Evolutionary conservation across 176 grass and related monocot species (phyloP), one percentile per base, ranked within the genome.

Genomic region (Avena sativa): DNA sequence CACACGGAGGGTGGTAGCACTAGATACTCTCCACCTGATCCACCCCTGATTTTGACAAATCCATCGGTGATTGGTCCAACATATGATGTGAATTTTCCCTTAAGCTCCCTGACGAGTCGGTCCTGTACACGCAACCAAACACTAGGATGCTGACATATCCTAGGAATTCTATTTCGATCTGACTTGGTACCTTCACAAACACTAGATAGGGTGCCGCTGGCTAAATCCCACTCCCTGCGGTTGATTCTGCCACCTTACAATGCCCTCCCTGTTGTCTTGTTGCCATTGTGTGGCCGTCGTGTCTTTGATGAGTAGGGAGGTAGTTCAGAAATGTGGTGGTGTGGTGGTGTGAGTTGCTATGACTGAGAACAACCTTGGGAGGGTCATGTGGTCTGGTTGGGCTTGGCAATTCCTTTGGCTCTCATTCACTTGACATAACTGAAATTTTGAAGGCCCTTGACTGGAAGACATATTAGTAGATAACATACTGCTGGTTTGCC

Each of bases 291-390:
- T 68, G 64, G 2, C 67, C 3, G 14, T 43, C 17, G 4, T 20
- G 68, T 71, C 16, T 40, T 44, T 71, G 68, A 44, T 71, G 68
- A 44, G 17, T 43, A n/a, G 68, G 68, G 36, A 43, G 34, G 36
- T 68, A 30, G 14, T 44, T 43, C 40, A 36, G 16, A 71, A 71
- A 3, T 71, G 7, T 71, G 68, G 32, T 19, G 1, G 4, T 17
- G 68, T 43, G 68, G 34, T 71, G 68, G 16, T 71, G 68, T 71
- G 68, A 71, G 68, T 17, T 71, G 9, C 68, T 71, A 44, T n/a
- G 30, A 8, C 65, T 11, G 40, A 46, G 17, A 46, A 12, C 69
- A n/a, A 17, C 71, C 72, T 52, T 76, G 72, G 72, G 72, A 52
- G 72, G 65, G 21, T 76, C 72, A 52, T 52, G 13, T 52, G 52